Conservation (phyloP, 257 asterid species). For the Solanum paucissectum region DNA sequence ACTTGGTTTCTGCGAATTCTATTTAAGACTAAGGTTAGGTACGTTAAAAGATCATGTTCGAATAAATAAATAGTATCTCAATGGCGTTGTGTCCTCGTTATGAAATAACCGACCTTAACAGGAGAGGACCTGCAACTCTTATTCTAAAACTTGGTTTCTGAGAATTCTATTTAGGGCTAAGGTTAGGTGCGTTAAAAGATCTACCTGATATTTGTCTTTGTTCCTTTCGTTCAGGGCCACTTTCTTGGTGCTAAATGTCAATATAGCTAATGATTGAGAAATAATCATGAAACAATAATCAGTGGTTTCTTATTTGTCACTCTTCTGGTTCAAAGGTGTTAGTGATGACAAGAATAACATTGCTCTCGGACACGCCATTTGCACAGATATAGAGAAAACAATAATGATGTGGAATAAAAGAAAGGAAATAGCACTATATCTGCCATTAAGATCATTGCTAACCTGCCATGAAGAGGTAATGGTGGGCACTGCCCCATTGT, state of each 20-base stretch:
- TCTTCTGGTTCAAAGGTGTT: neutral
- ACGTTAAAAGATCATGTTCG: neutral
- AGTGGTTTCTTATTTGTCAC: neutral
- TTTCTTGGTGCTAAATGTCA: neutral
- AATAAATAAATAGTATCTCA: neutral
- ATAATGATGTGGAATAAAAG: neutral
- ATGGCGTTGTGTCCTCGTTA: neutral
- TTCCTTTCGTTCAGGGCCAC: neutral
- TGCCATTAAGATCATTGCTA: neutral
- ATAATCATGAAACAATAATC: neutral
- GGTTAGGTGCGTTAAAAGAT: neutral
- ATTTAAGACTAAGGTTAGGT: neutral
- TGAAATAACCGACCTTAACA: neutral
- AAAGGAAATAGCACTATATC: neutral
- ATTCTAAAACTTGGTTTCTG: neutral
- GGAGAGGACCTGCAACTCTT: neutral
- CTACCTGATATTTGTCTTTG: neutral
- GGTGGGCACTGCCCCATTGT: conserved; percentile 96
- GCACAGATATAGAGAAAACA: neutral
- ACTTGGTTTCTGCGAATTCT: neutral
- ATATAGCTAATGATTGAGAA: neutral
- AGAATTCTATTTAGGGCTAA: neutral
- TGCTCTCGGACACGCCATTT: neutral
- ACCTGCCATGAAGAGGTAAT: conserved; percentile 99
- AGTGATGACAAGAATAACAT: neutral